Evolutionary conservation across 768 basidiomycete genomes (phyloP), one percentile per base, ranked within the genome.

Genomic region (Leccinum olivaceopallidum): DNA sequence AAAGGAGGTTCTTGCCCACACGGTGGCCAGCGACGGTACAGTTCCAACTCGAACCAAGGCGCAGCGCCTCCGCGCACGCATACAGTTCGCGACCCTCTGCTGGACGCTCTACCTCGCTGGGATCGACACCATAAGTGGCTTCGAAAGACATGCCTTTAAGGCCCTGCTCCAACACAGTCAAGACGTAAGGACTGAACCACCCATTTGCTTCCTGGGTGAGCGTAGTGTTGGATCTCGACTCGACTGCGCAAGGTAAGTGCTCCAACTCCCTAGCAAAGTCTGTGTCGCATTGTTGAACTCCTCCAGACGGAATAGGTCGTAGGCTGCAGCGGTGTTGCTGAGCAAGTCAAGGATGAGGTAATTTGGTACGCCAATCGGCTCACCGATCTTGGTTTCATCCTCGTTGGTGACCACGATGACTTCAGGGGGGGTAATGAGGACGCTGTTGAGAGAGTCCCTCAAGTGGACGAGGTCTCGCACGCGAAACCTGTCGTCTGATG

Each of bases 21-120:
- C 28, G 8, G 5, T 9, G 18, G 18, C 8, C 20, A 3, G 52
- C 26, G 26, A 48, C 5, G 13, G 44, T 4, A 24, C 42, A n/a
- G 42, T 30, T 26, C 26, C 52, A 53, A 42, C 47, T 14, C 67
- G 62, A 20, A 67, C 65, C 24, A 71, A 55, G 49, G 56, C 59
- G 16, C 75, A 73, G 53, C 57, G 57, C 9, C 54, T 64, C 20
- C 72, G 59, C 5, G 66, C 59, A 14, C 65, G 57, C 3, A 60
- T 76, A n/a, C 78, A 79, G 44, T 72, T 77, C 47, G 61, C 55
- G 9, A 64, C 74, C 1, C 67, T 78, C 2, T 78, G 75, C 61
- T 77, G 68, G 66, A 67, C 69, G 48, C 10, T 77, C 16, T 79
- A 74, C 52, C 26, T 26, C 26, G 26, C 26, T 26, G 4, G 28